A percentile compares a stretch with the other conserved stretches of the same genome.
Evolutionary conservation across 768 basidiomycete species (phyloP).

Genomic region (Lactarius quietus): DNA sequence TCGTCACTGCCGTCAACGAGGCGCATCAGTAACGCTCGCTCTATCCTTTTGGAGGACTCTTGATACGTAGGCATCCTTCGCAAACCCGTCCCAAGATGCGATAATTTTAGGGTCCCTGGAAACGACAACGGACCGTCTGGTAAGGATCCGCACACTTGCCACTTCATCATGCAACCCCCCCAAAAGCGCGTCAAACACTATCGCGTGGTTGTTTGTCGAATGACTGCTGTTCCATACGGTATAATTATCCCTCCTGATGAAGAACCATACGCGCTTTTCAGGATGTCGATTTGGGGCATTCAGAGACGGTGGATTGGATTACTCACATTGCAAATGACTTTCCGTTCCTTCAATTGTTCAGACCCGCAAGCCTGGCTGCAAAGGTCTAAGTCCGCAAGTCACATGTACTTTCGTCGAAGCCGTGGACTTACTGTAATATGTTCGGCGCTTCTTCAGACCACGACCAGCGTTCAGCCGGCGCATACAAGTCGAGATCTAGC

Average conservation of each 20-base stretch:
- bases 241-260: neutral
- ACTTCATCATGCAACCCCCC: neutral
- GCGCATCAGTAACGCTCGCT: neutral
- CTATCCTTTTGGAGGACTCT: conserved; percentile 13
- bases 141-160: neutral
- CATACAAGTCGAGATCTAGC: neutral
- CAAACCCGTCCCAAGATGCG: neutral
- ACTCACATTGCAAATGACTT: neutral
- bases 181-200: too few species aligned
- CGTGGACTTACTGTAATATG: neutral
- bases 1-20: conserved; percentile 5
- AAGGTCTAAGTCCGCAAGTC: conserved; percentile 10
- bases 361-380: conserved; percentile 1
- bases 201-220: neutral
- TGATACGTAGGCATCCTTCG: neutral
- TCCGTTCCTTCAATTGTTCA: neutral
- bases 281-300: neutral
- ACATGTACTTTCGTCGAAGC: conserved; percentile 1
- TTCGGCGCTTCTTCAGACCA: neutral
- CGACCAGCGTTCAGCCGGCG: neutral
- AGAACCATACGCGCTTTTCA: neutral
- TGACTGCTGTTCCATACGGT: neutral
- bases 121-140: neutral
- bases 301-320: neutral
- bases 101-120: neutral